Percentiles rank a stretch among this genome's conserved stretches.
These are phyloP conservation scores for Akanthomyces dipterigenus DNA, from an alignment of 2,329 filamentous ascomycete genomes.

Conservation along the genomic window DNA sequence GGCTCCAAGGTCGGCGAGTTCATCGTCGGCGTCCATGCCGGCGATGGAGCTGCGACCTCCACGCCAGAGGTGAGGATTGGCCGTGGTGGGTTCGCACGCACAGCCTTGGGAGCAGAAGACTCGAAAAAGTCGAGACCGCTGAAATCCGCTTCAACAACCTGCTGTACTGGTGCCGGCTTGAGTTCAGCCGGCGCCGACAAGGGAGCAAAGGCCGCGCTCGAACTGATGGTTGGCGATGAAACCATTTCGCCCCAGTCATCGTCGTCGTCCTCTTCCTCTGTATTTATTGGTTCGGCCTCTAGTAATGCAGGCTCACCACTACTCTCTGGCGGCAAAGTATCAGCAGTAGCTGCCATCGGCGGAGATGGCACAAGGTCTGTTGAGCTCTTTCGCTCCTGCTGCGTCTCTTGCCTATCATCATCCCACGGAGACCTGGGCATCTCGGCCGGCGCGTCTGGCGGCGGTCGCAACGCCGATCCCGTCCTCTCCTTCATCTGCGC, in stretches of 20 bases:
- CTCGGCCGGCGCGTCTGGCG: background rate
- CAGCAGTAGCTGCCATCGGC: background rate
- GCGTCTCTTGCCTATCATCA: background rate
- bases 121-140: background rate
- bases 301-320: background rate
- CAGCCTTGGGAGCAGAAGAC: background rate
- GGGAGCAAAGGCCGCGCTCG: background rate
- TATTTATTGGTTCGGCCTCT: background rate
- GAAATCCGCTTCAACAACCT: background rate
- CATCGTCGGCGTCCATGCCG: slow-evolving; percentile 1
- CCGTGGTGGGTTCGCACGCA: background rate
- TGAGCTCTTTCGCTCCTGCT: slow-evolving; percentile 14
- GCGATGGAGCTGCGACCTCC: background rate
- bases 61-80: background rate
- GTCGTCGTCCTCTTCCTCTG: slow-evolving; percentile 35
- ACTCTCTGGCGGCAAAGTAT: background rate
- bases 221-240: slow-evolving; percentile 22
- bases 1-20: background rate
- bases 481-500: background rate
- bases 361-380: slow-evolving; percentile 11
- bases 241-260: slow-evolving; percentile 59
- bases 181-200: background rate
- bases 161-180: background rate
- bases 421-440: slow-evolving; percentile 10
- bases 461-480: background rate